phyloP scores from a whole-genome alignment of 768 basidiomycete genomes.

The Thelephora aurantiotincta region DNA sequence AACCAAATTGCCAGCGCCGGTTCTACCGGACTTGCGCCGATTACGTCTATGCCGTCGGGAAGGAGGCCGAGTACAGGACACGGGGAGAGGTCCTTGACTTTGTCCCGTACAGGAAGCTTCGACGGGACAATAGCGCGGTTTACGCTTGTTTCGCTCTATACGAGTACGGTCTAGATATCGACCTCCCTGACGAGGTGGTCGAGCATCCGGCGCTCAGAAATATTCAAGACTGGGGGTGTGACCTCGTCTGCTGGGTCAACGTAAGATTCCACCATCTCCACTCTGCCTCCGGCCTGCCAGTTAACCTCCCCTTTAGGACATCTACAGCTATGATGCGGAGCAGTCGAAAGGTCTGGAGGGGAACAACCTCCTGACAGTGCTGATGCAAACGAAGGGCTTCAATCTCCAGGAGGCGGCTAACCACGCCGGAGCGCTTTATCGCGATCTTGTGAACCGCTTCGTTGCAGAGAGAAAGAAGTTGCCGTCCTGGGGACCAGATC shows the following conservation, averaged over 20 bases:
- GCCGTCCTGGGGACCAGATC: slow-evolving; percentile 30
- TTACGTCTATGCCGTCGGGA: slow-evolving; percentile 44
- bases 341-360: slow-evolving; percentile 47
- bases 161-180: slow-evolving; percentile 45
- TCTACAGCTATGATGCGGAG: slow-evolving; percentile 66
- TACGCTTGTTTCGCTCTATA: slow-evolving; percentile 48
- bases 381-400: slow-evolving; percentile 41
- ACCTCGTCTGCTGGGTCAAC: slow-evolving; percentile 60
- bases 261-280: slow-evolving; percentile 22
- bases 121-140: slow-evolving; percentile 58
- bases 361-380: slow-evolving; percentile 57
- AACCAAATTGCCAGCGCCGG: slow-evolving; percentile 33
- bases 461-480: slow-evolving; percentile 29
- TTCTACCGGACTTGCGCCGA: slow-evolving; percentile 38
- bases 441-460: slow-evolving; percentile 36
- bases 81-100: slow-evolving; percentile 38
- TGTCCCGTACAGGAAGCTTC: slow-evolving; percentile 38
- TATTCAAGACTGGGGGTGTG: slow-evolving; percentile 44
- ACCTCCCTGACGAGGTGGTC: slow-evolving; percentile 49
- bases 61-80: slow-evolving; percentile 49
- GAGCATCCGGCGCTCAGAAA: slow-evolving; percentile 38
- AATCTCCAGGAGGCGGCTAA: slow-evolving; percentile 47
- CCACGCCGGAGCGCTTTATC: slow-evolving; percentile 36
- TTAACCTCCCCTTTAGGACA: slow-evolving; percentile 26
- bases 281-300: not conserved